Conservation (phyloP, 2,329 filamentous ascomycete genomes). For the Trichoderma sp. region DNA sequence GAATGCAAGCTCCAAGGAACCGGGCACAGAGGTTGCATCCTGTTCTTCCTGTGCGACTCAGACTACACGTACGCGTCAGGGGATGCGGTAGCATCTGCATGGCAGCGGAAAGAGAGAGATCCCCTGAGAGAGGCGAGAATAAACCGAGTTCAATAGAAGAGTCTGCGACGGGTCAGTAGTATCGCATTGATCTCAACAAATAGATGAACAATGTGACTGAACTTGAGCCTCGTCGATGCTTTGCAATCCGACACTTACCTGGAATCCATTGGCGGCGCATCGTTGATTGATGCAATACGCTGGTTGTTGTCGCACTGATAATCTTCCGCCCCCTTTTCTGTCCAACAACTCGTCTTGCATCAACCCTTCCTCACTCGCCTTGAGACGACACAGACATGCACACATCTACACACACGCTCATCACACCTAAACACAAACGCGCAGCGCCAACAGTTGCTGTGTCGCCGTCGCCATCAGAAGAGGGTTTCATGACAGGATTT, state of each 20-base stretch:
- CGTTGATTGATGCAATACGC: not conserved
- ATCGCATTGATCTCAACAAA: not conserved
- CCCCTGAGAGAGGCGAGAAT: not conserved
- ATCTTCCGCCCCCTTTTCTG: not conserved
- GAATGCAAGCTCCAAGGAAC: not conserved
- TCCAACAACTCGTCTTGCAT: not conserved
- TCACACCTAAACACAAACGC: not conserved
- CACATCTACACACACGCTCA: not conserved
- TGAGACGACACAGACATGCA: conserved; percentile 2
- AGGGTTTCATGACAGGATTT: conserved; percentile 21
- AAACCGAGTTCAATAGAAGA: not conserved
- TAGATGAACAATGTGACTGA: not conserved
- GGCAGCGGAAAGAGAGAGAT: not conserved
- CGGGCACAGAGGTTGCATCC: not conserved
- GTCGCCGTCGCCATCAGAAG: conserved; percentile 6
- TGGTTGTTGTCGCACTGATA: not conserved
- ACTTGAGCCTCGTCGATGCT: not conserved
- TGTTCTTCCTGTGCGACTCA: not conserved
- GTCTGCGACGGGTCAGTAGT: conserved; percentile 14
- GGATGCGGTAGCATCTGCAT: not conserved
- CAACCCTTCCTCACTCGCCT: not conserved
- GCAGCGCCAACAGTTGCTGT: conserved; percentile 10
- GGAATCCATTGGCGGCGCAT: not conserved
- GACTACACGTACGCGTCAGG: not conserved
- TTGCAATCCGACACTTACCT: not conserved